Evolutionary conservation across 805 yeast species (phyloP), one percentile per base, ranked within the genome.

Genomic region (Ogataea populi-albae): DNA sequence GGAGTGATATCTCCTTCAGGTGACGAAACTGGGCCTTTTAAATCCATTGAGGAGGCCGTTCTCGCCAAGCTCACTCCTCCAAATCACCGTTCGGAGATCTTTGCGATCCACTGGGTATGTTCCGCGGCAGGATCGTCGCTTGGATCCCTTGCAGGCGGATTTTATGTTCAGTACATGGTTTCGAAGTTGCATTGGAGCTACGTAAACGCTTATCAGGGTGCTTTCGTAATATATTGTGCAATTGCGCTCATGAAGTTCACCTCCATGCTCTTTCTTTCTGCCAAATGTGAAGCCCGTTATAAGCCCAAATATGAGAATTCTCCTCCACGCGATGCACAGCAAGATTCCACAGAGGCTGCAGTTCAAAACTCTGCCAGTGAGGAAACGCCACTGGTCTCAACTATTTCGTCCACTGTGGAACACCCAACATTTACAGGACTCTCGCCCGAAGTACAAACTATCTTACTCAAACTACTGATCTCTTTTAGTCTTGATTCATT

Each of bases 1-100:
- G 96, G 96, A 1, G 95, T 87, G 12, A 83, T 87, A 6, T 84
- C 95, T 2, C 93, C 95, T 2, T 77, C 86, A 19, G 95, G 96
- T 17, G 88, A 81, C 51, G 96, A 87, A 52, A 86, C 89, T 0
- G 96, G 96, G 0, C 96, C 96, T 0, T 87, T 87, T 59, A 81
- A 84, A 52, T 77, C 93, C 0, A 78, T 87, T 19, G 96, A 87
- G 56, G 95, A 86, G 53, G 79, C 91, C 1, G 72, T 85, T 25
- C 67, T 87, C 32, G 93, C 95, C 0, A 91, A 85, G 57, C 62
- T 87, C 44, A 81, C 94, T 0, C 78, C 81, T 0, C 71, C 69
- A 23, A 65, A 65, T 35, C 74, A 72, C 37, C 66, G 94, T 30
- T 81, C 94, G 1, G 85, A 78, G 45, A 65, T 86, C 2, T 86